A percentile compares a stretch with the other conserved stretches of the same genome.
These are phyloP conservation scores for Anethum foeniculum DNA, from an alignment of 140 eudicot genomes.

Conservation along the genomic window DNA sequence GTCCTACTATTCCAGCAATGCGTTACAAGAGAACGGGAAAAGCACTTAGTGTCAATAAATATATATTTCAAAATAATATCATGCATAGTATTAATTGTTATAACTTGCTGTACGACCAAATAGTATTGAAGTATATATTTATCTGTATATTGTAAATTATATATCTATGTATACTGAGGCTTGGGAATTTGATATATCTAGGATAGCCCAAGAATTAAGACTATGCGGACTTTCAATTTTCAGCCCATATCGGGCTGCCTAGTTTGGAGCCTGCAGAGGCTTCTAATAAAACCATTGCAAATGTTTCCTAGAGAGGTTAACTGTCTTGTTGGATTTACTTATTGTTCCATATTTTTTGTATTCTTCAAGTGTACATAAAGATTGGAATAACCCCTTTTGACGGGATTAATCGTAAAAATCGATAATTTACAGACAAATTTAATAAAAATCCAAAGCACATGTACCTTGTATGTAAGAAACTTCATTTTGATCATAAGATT, in stretches of 20 bases:
- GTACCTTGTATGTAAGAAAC: conserved; percentile 87
- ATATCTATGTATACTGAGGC: background rate
- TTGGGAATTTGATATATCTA: background rate
- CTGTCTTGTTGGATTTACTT: background rate
- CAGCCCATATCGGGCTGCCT: background rate
- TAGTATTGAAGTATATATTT: background rate
- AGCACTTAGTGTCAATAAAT: background rate
- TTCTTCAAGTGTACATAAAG: background rate
- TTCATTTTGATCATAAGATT: conserved; percentile 90
- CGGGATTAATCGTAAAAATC: background rate
- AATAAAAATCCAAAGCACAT: background rate
- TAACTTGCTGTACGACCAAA: background rate
- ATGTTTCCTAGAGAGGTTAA: background rate
- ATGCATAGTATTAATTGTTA: background rate
- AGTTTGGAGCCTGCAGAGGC: background rate
- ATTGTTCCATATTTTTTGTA: background rate
- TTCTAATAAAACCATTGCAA: background rate
- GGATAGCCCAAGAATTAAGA: background rate
- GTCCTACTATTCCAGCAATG: background rate
- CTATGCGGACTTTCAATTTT: background rate
- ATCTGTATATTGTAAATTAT: background rate
- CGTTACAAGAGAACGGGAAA: background rate
- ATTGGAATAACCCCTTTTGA: background rate
- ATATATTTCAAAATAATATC: background rate
- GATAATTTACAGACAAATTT: background rate